Evolutionary conservation across 805 yeast species (phyloP).

Genomic region (Monosporozyma aerobia): DNA sequence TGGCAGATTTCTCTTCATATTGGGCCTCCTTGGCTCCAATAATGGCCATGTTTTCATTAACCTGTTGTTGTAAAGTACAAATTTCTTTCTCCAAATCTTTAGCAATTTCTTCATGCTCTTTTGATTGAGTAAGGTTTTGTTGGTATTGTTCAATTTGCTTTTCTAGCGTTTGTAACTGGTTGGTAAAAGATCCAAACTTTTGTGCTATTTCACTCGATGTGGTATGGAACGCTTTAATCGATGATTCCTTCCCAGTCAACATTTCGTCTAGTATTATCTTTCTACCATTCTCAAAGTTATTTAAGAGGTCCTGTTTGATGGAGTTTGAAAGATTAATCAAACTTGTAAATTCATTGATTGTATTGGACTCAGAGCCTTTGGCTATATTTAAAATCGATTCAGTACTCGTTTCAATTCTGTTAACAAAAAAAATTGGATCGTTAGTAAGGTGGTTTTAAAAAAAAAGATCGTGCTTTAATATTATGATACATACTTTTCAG

Average conservation of each 20-base stretch:
- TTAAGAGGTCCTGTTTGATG: background rate
- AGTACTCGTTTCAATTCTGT: background rate
- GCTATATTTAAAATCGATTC: background rate
- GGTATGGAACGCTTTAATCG: background rate
- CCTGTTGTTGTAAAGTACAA: conserved; percentile 16
- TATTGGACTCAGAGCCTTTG: background rate
- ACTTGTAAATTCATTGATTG: background rate
- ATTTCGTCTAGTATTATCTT: background rate
- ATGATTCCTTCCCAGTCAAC: background rate
- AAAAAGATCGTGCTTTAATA: too few species aligned
- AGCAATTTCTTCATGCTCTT: conserved; percentile 14
- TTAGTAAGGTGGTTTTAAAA: background rate
- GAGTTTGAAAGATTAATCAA: background rate
- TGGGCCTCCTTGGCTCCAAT: conserved; percentile 23
- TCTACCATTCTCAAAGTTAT: background rate
- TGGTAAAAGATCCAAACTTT: background rate
- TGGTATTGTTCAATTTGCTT: conserved; percentile 6
- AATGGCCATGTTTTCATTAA: conserved; percentile 17
- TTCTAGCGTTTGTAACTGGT: background rate
- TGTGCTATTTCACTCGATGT: background rate
- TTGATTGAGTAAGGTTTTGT: conserved; percentile 5
- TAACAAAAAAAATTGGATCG: background rate
- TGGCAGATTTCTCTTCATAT: conserved; percentile 12
- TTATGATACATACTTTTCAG: background rate
- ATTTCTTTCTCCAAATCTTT: conserved; percentile 14